These are phyloP conservation scores for Kalaharituber pfeilii DNA, from an alignment of 2,329 filamentous ascomycete genomes.

Conservation along the genomic window DNA sequence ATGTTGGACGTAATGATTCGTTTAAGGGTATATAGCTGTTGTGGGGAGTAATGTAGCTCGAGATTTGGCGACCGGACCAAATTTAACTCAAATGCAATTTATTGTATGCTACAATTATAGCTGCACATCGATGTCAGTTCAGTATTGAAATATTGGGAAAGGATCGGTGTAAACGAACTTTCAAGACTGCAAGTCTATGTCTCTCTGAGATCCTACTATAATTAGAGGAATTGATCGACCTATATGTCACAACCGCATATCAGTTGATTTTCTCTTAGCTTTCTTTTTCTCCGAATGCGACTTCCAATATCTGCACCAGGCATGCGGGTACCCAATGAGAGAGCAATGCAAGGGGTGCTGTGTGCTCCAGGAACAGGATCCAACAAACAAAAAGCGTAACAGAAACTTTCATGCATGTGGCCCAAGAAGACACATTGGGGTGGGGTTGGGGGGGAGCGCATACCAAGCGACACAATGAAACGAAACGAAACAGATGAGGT, in stretches of 20 bases:
- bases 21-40: neutral
- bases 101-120: neutral
- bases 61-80: neutral
- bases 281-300: no score
- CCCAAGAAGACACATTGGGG: no score
- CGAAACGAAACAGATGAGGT: neutral
- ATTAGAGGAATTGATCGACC: constrained; percentile 1
- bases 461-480: constrained; percentile 1
- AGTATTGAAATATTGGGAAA: no score
- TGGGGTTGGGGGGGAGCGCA: neutral
- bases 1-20: neutral
- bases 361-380: neutral
- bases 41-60: neutral
- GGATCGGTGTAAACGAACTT: neutral
- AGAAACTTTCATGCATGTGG: neutral
- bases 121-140: no score
- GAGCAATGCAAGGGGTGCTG: neutral
- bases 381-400: neutral
- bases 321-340: neutral
- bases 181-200: neutral
- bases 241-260: neutral
- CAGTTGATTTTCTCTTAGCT: neutral
- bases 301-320: neutral
- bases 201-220: neutral
- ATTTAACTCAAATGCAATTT: neutral